Conservation (phyloP, 2,329 filamentous ascomycete genomes). For the Neonectria neomacrospora region DNA sequence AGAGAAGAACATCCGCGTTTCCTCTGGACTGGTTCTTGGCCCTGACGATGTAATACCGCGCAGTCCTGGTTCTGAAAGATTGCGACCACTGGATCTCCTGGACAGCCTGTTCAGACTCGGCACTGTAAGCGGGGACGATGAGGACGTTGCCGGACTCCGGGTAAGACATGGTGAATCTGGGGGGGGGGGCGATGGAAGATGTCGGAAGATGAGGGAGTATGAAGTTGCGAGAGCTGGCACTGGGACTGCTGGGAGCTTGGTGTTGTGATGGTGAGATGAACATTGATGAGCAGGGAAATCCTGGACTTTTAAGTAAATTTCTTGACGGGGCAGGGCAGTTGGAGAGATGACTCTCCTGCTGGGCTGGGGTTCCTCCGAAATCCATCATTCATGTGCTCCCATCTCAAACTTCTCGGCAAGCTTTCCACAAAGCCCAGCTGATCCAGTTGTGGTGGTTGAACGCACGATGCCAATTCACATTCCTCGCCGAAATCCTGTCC, state of each 20-base stretch:
- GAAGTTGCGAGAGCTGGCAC: background rate
- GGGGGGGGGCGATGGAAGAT: background rate
- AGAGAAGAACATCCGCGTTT: constrained; percentile 26
- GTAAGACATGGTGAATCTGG: constrained; percentile 30
- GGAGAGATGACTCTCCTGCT: too few relatives aligned
- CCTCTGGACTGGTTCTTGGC: constrained; percentile 31
- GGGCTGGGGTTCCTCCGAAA: too few relatives aligned
- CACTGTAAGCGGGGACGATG: constrained; percentile 22
- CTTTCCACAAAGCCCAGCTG: too few relatives aligned
- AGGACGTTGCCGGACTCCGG: constrained; percentile 24
- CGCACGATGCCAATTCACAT: too few relatives aligned
- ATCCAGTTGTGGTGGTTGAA: too few relatives aligned
- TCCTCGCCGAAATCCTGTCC: too few relatives aligned
- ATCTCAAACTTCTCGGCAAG: too few relatives aligned
- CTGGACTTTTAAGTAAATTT: background rate
- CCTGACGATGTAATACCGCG: constrained; percentile 30
- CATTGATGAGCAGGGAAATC: background rate
- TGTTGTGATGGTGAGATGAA: background rate
- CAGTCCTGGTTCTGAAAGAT: constrained; percentile 18
- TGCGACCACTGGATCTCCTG: constrained; percentile 32
- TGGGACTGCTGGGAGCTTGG: background rate
- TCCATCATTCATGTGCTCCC: too few relatives aligned
- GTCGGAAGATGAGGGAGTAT: background rate
- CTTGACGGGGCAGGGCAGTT: background rate
- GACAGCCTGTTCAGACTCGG: constrained; percentile 23